A percentile compares a stretch with the other conserved stretches of the same genome.
Evolutionary conservation across 192 early-diverging fungal species (phyloP).

Genomic region (Linnemannia exigua): DNA sequence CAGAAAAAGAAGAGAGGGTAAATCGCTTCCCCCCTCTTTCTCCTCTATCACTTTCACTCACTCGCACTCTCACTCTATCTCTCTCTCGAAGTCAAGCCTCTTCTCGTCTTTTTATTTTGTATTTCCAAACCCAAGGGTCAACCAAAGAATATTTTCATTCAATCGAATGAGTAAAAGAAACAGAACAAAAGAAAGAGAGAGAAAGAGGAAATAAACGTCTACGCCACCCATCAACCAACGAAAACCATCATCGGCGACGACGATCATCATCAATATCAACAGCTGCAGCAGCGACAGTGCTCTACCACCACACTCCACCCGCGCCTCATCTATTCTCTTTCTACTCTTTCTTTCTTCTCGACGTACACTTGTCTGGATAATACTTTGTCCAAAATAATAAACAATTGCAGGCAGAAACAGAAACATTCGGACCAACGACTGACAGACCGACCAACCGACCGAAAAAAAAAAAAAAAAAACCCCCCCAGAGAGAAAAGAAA

Average conservation of each 20-base stretch:
- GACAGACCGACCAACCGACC: background rate
- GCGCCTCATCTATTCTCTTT: background rate
- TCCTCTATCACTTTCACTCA: background rate
- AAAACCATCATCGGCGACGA: too few species aligned
- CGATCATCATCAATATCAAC: too few species aligned
- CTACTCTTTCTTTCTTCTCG: background rate
- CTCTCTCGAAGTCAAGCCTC: too few species aligned
- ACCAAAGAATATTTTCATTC: too few species aligned
- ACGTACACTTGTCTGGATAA: background rate
- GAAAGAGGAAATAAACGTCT: too few species aligned
- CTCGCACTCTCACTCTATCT: too few species aligned
- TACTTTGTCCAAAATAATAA: background rate
- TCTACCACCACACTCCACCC: background rate
- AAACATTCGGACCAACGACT: background rate
- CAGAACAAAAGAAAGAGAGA: too few species aligned
- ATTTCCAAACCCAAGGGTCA: too few species aligned
- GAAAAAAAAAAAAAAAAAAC: background rate
- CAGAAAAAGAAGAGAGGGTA: background rate
- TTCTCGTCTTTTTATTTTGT: too few species aligned
- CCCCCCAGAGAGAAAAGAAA: background rate
- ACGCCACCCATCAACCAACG: too few species aligned
- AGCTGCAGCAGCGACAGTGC: background rate
- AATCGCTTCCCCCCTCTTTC: background rate
- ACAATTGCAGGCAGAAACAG: background rate
- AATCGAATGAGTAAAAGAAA: too few species aligned